Conservation (phyloP, 1,284 basidiomycete species). For the Trichosporon sp. region DNA sequence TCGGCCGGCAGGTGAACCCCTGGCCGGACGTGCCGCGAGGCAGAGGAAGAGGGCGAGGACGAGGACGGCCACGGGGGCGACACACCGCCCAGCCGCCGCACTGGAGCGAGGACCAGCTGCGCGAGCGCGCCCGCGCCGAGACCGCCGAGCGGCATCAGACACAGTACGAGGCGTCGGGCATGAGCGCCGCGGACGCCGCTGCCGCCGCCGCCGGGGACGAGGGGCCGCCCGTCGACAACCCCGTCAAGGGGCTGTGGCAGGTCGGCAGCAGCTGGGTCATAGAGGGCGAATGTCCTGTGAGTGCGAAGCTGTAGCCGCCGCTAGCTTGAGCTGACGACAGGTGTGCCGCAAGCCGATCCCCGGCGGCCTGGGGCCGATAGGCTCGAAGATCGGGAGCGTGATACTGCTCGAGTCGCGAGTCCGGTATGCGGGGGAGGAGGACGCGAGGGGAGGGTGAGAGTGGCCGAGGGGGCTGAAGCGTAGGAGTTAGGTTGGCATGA, state of each 20-base stretch:
- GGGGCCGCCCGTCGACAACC: slow-evolving; percentile 23
- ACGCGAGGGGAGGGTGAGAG: background rate
- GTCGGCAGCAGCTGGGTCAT: slow-evolving; percentile 30
- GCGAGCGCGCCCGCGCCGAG: slow-evolving; percentile 11
- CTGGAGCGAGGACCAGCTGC: slow-evolving; percentile 30
- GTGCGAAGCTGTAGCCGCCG: slow-evolving; percentile 11
- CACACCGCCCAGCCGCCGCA: slow-evolving; percentile 19
- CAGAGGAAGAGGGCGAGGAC: slow-evolving; percentile 14
- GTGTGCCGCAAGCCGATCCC: slow-evolving; percentile 34
- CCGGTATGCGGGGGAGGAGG: slow-evolving; percentile 6
- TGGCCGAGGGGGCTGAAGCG: background rate
- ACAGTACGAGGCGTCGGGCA: background rate
- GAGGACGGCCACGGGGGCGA: slow-evolving; percentile 16
- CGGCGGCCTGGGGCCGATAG: slow-evolving; percentile 31
- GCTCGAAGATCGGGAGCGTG: slow-evolving; percentile 27
- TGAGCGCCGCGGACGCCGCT: slow-evolving; percentile 18
- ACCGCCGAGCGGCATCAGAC: background rate
- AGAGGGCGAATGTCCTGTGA: slow-evolving; percentile 48
- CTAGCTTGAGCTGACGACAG: slow-evolving; percentile 17
- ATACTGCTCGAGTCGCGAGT: slow-evolving; percentile 23
- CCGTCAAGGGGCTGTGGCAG: slow-evolving; percentile 38
- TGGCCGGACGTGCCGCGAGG: slow-evolving; percentile 17
- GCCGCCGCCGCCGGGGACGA: slow-evolving; percentile 12
- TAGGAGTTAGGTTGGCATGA: background rate
- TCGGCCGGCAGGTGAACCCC: slow-evolving; percentile 35